phyloP scores from a whole-genome alignment of 2,329 filamentous ascomycete species.

The Curvularia eragrostidis region DNA sequence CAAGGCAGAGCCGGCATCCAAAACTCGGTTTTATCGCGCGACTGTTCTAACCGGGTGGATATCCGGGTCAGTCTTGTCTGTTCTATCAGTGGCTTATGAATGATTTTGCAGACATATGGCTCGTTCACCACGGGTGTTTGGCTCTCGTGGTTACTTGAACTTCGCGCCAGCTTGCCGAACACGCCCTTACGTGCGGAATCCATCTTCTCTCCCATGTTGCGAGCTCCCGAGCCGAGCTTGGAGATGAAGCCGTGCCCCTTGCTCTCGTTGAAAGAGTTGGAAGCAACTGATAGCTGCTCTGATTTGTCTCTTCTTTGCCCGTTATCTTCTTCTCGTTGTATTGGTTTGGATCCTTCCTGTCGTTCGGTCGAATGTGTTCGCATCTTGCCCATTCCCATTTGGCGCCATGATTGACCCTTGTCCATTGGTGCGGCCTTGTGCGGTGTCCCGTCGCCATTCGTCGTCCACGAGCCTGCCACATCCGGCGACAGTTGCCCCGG shows the following conservation, averaged over 20 bases:
- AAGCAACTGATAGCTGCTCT: conserved; percentile 49
- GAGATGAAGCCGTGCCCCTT: conserved; percentile 71
- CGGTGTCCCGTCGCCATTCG: conserved; percentile 51
- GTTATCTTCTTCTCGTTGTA: conserved; percentile 42
- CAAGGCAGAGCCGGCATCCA: conserved; percentile 98
- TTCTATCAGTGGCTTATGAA: conserved; percentile 84
- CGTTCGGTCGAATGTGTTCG: conserved; percentile 79
- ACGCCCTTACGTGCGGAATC: conserved; percentile 80
- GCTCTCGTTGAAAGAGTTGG: conserved; percentile 64
- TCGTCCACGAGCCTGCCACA: conserved; percentile 37
- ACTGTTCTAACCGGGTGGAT: conserved; percentile 85
- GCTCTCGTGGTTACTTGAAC: conserved; percentile 72
- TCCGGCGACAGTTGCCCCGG: conserved; percentile 42
- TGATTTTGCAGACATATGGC: conserved; percentile 82
- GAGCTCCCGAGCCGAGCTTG: conserved; percentile 74
- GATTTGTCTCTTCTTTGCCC: conserved; percentile 37
- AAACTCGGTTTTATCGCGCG: conserved; percentile 94
- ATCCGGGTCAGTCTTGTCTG: conserved; percentile 92
- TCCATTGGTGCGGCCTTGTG: conserved; percentile 70
- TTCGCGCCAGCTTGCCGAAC: conserved; percentile 78
- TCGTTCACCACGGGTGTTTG: conserved; percentile 72
- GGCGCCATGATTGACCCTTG: conserved; percentile 71
- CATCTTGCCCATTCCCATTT: conserved; percentile 64
- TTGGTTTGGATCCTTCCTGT: conserved; percentile 45
- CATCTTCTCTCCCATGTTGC: conserved; percentile 73